Evolutionary conservation across 805 yeast genomes (phyloP).

Genomic region (Saccharomyces paradoxus): DNA sequence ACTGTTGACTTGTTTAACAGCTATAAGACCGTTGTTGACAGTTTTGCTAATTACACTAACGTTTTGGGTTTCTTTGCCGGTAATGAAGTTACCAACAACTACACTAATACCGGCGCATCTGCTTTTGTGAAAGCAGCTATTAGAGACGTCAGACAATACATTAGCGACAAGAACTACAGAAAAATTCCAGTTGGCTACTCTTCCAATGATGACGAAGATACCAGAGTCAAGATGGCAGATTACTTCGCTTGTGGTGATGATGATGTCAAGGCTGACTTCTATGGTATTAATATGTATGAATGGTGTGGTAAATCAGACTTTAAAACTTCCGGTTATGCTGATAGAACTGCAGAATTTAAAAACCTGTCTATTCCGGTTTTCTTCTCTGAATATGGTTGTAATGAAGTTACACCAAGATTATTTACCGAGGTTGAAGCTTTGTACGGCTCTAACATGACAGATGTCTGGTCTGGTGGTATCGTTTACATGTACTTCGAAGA

Average conservation of each 20-base stretch:
- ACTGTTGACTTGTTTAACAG: constrained; percentile 51
- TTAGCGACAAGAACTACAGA: constrained; percentile 53
- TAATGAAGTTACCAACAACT: constrained; percentile 70
- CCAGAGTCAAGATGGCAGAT: constrained; percentile 62
- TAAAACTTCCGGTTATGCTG: constrained; percentile 54
- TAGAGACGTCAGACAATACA: constrained; percentile 68
- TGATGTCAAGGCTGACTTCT: constrained; percentile 64
- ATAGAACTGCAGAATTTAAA: constrained; percentile 54
- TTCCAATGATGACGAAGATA: constrained; percentile 63
- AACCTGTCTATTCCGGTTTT: constrained; percentile 65
- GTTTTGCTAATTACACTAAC: constrained; percentile 61
- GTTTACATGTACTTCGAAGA: constrained; percentile 81
- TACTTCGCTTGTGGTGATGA: constrained; percentile 69
- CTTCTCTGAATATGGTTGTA: constrained; percentile 82
- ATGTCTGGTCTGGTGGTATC: constrained; percentile 85
- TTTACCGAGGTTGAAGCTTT: constrained; percentile 65
- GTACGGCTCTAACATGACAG: constrained; percentile 63
- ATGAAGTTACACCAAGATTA: constrained; percentile 56
- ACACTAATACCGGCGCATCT: constrained; percentile 61
- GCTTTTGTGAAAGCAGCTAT: constrained; percentile 78
- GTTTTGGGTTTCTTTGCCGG: constrained; percentile 80
- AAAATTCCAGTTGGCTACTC: constrained; percentile 74
- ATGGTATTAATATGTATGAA: constrained; percentile 84
- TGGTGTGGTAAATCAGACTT: constrained; percentile 71
- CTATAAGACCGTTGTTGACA: constrained; percentile 63